Base-by-base conservation (phyloP, 441 rosid species). In the Macaranga tanarius region DNA sequence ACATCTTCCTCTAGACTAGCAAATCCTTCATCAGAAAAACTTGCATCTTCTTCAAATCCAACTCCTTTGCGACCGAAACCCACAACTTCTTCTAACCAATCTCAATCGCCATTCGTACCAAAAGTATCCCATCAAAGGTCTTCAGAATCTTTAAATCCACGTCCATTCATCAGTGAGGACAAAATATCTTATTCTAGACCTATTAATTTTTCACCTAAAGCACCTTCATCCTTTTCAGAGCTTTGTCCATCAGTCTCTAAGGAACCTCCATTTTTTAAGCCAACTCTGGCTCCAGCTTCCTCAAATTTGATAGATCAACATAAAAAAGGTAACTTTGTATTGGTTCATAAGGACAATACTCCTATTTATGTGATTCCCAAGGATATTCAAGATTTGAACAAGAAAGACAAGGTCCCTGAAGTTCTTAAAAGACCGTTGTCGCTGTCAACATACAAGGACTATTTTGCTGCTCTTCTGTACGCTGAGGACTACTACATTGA, bases 371-470 rank as follows among this genome's bases (percentile, higher is more conserved):
- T 0, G 19, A 58, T 77, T 67, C 81, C 85, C 6, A 10, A 75
- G 68, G 62, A 71, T 52, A 66, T 76, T 0, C 47, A 76, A 63
- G 76, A 59, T 38, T 70, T 81, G 55, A 72, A 81, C 45, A 67
- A 75, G 83, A 77, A 55, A 40, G 81, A 62, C 26, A 58, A 44
- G 47, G 73, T 79, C 31, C 84, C 78, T 52, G 19, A 12, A n/a
- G 71, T 82, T 75, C 78, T 85, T 26, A 20, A 31, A 15, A 66
- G 42, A 20, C 76, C 79, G 2, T 66, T 81, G 59, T 67, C 76
- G 70, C 65, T 78, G 12, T 77, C 76, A 7, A 81, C 83, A 10
- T 85, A 85, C 61, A 75, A 62, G 70, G 85, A 83, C 28, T n/a
- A n/a, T n/a, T n/a, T n/a, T n/a, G n/a, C n/a, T n/a, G n/a, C n/a